These are phyloP conservation scores for Tillandsia fasciculata DNA, from an alignment of 176 grass and related monocot genomes.

Conservation along the genomic window DNA sequence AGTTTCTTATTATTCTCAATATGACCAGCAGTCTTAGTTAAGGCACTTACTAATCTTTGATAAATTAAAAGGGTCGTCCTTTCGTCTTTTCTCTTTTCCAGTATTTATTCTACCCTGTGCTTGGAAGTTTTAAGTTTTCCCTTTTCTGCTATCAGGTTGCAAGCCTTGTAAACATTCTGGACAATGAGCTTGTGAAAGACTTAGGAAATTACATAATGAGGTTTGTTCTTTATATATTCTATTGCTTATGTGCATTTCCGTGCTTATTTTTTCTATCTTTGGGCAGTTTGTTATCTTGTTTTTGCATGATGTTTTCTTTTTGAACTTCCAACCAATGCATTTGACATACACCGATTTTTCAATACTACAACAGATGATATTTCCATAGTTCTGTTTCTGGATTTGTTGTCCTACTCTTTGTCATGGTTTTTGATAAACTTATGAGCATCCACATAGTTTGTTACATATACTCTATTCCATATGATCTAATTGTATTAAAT, in stretches of 20 bases:
- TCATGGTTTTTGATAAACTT: too few relatives aligned
- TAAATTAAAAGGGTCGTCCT: too few relatives aligned
- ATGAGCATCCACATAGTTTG: too few relatives aligned
- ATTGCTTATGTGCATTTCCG: background rate
- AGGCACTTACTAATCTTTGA: too few relatives aligned
- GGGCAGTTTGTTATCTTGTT: background rate
- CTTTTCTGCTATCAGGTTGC: constrained; percentile 50
- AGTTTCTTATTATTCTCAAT: too few relatives aligned
- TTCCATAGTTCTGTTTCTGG: background rate
- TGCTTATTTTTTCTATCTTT: background rate
- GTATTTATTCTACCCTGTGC: constrained; percentile 21
- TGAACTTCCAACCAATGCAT: constrained; percentile 1
- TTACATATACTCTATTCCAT: too few relatives aligned
- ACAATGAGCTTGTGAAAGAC: constrained; percentile 55
- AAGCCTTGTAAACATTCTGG: constrained; percentile 85
- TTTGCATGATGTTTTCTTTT: constrained; percentile 11
- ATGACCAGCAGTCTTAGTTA: too few relatives aligned
- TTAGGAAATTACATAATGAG: constrained; percentile 69
- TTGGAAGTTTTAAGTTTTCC: constrained; percentile 6
- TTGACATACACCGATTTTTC: background rate
- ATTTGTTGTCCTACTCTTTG: too few relatives aligned
- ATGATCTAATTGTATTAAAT: constrained; percentile 14
- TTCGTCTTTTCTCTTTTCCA: background rate
- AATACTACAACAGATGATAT: background rate
- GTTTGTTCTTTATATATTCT: constrained; percentile 30